Conservation (phyloP, 768 basidiomycete genomes). For the Rhizopogon salebrosus region DNA sequence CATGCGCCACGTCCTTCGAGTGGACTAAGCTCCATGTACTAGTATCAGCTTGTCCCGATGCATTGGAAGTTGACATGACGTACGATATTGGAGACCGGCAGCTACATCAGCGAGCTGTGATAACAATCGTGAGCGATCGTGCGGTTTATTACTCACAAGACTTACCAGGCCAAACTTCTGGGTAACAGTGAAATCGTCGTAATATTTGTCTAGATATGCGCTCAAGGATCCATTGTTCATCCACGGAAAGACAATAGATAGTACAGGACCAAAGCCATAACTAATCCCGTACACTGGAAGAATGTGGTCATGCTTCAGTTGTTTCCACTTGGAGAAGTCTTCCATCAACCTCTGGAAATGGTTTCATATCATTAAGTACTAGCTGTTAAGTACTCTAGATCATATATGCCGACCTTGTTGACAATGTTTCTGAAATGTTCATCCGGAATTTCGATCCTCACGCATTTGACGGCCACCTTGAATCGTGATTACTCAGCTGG, state of each 20-base stretch:
- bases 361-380: neutral
- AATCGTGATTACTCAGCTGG: neutral
- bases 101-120: conserved; percentile 5
- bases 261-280: conserved; percentile 16
- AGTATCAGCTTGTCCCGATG: neutral
- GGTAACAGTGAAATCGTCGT: neutral
- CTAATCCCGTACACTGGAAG: conserved; percentile 31
- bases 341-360: too few relatives aligned
- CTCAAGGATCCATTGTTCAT: conserved; percentile 11
- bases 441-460: conserved; percentile 14
- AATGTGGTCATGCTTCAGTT: conserved; percentile 34
- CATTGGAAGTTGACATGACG: neutral
- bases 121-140: neutral
- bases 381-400: neutral
- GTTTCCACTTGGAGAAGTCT: neutral
- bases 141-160: neutral
- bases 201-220: conserved; percentile 9
- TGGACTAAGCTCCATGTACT: neutral
- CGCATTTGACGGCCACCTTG: conserved; percentile 24
- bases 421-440: conserved; percentile 2
- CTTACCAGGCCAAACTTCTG: neutral
- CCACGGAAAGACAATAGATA: conserved; percentile 18
- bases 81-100: conserved; percentile 5
- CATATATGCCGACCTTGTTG: conserved; percentile 8
- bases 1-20: neutral